phyloP scores from a whole-genome alignment of 768 basidiomycete genomes.

The Podaxis mareebaensis region DNA sequence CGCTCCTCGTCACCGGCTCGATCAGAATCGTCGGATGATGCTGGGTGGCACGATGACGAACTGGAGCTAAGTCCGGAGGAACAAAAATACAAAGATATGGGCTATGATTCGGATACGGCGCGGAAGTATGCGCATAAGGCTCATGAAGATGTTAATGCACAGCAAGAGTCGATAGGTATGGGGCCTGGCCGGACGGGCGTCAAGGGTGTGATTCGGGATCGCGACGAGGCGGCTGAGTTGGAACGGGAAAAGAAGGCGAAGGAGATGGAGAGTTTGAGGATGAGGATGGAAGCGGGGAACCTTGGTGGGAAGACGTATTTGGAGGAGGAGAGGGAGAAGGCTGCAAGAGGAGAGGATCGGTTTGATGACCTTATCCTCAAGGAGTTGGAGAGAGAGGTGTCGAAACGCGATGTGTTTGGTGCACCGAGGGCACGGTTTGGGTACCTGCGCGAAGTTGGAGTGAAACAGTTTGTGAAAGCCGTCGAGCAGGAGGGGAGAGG shows the following conservation, averaged over 20 bases:
- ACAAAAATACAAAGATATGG: conserved; percentile 39
- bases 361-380: conserved; percentile 45
- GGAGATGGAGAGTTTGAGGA: conserved; percentile 54
- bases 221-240: conserved; percentile 62
- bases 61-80: conserved; percentile 35
- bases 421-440: conserved; percentile 62
- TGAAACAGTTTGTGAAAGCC: conserved; percentile 69
- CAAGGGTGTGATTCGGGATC: conserved; percentile 85
- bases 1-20: conserved; percentile 66
- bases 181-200: conserved; percentile 86
- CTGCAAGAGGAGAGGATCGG: conserved; percentile 41
- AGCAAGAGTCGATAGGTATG: conserved; percentile 72
- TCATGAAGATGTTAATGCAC: conserved; percentile 29
- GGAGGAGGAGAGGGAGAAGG: conserved; percentile 73
- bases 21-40: conserved; percentile 56
- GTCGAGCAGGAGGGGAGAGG: conserved; percentile 70
- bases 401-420: conserved; percentile 47
- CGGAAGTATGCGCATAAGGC: conserved; percentile 35
- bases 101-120: conserved; percentile 45
- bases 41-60: conserved; percentile 57
- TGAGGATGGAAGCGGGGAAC: conserved; percentile 62
- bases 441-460: conserved; percentile 78
- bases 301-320: conserved; percentile 71
- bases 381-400: conserved; percentile 38
- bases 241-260: conserved; percentile 51